Conservation (phyloP, 768 basidiomycete genomes). For the Xerocomus brunneocitrinus region DNA sequence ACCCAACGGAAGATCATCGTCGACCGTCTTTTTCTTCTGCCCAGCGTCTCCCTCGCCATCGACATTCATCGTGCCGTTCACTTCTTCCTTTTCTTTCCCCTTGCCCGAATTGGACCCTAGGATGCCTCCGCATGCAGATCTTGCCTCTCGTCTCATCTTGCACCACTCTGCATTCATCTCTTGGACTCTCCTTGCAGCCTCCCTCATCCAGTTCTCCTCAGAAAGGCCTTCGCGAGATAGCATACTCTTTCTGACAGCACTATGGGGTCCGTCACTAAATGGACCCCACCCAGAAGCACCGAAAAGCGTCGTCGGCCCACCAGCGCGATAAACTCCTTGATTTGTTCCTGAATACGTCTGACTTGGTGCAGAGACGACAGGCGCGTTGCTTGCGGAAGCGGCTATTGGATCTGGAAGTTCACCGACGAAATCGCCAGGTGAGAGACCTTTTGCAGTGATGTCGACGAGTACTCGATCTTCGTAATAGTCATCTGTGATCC, state of each 20-base stretch:
- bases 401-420: slow-evolving; percentile 76
- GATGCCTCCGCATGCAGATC: slow-evolving; percentile 49
- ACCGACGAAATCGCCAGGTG: slow-evolving; percentile 77
- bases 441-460: slow-evolving; percentile 75
- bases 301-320: slow-evolving; percentile 91
- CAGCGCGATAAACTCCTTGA: slow-evolving; percentile 80
- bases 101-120: slow-evolving; percentile 29
- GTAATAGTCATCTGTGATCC: slow-evolving; percentile 95
- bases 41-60: slow-evolving; percentile 24
- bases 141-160: slow-evolving; percentile 50
- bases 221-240: slow-evolving; percentile 76
- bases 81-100: slow-evolving; percentile 30
- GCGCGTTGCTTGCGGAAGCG: slow-evolving; percentile 39
- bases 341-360: slow-evolving; percentile 41
- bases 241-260: slow-evolving; percentile 76
- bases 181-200: slow-evolving; percentile 61
- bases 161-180: slow-evolving; percentile 65
- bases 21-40: slow-evolving; percentile 29
- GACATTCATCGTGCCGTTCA: slow-evolving; percentile 28
- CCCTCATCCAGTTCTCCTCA: slow-evolving; percentile 90
- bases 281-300: slow-evolving; percentile 81
- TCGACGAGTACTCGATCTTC: slow-evolving; percentile 79
- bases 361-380: slow-evolving; percentile 29
- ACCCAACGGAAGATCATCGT: slow-evolving; percentile 48
- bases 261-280: slow-evolving; percentile 82